Base-by-base conservation (phyloP, 768 basidiomycete species). In the Asterophora lycoperdoides region DNA sequence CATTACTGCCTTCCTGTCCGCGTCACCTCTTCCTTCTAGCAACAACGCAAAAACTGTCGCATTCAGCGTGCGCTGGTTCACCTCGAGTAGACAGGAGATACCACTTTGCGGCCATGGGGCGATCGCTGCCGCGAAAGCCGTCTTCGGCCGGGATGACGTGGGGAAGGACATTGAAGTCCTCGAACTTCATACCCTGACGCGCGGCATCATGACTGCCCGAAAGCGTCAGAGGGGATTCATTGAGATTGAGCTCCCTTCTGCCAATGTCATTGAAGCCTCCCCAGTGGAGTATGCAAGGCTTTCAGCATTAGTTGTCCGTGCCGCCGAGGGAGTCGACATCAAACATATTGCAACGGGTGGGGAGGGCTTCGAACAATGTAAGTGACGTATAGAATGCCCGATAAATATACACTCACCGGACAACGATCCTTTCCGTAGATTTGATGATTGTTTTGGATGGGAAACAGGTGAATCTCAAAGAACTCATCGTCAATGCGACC, bases 41-140 rank as follows among this genome's bases (percentile, higher is more conserved):
- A 23, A 34, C 2, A 23, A 34, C 7, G 55, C 53, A 0, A 56
- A 58, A 34, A 54, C 64, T 5, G 62, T 61, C 1, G 57, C 61
- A 8, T 71, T 68, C 47, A 49, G 58, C 15, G 64, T 78, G 29
- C 69, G 73, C 38, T 77, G 64, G 61, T 68, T 74, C 52, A 56
- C 64, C 15, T 40, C 70, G 3, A 56, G 35, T 15, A 58, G 57
- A 7, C 19, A 36, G 1, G 72, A 72, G 50, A 38, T 65, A 0
- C 59, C 64, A 7, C 48, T 74, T n/a, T 75, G 74, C 44, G 69
- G 72, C n/a, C 74, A 77, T 56, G 75, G 61, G 15, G 68, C 68
- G 2, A 56, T 80, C 9, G 78, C 75, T 2, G 67, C 75, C 18
- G 68, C 73, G 1, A 64, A 70, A 44, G 68, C 66, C 2, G 56